Conservation (phyloP, 176 grass and related monocot genomes). For the Triticum urartu region DNA sequence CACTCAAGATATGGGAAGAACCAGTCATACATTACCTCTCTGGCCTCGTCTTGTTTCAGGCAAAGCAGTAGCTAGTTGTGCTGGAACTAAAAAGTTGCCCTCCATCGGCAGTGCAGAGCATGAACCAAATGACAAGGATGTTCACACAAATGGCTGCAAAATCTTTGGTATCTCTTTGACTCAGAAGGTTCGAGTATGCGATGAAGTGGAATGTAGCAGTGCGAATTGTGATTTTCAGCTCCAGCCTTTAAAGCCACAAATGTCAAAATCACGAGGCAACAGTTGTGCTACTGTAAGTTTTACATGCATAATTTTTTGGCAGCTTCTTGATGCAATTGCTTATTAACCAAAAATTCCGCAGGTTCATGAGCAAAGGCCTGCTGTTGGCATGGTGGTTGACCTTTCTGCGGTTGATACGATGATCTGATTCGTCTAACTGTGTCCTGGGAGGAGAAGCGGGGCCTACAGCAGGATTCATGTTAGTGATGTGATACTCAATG, state of each 20-base stretch:
- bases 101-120: slow-evolving; percentile 23
- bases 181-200: slow-evolving; percentile 37
- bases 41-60: slow-evolving; percentile 44
- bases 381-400: slow-evolving; percentile 46
- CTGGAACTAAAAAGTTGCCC: slow-evolving; percentile 27
- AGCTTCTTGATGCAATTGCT: slow-evolving; percentile 24
- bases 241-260: slow-evolving; percentile 37
- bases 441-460: slow-evolving; percentile 20
- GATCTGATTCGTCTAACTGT: slow-evolving; percentile 28
- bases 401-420: slow-evolving; percentile 47
- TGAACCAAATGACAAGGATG: slow-evolving; percentile 35
- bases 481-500: neutral
- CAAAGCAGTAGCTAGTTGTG: slow-evolving; percentile 7
- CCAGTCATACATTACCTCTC: slow-evolving; percentile 30
- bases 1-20: slow-evolving; percentile 36
- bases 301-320: neutral
- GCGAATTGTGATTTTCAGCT: slow-evolving; percentile 27
- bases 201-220: slow-evolving; percentile 32
- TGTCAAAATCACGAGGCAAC: slow-evolving; percentile 39
- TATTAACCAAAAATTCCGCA: slow-evolving; percentile 6
- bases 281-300: slow-evolving; percentile 50
- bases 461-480: neutral
- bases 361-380: slow-evolving; percentile 50
- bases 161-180: slow-evolving; percentile 70
- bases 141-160: slow-evolving; percentile 46